Evolutionary conservation across 2,329 filamentous ascomycete species (phyloP), one percentile per base, ranked within the genome.

Genomic region (Diplodia sapinea): DNA sequence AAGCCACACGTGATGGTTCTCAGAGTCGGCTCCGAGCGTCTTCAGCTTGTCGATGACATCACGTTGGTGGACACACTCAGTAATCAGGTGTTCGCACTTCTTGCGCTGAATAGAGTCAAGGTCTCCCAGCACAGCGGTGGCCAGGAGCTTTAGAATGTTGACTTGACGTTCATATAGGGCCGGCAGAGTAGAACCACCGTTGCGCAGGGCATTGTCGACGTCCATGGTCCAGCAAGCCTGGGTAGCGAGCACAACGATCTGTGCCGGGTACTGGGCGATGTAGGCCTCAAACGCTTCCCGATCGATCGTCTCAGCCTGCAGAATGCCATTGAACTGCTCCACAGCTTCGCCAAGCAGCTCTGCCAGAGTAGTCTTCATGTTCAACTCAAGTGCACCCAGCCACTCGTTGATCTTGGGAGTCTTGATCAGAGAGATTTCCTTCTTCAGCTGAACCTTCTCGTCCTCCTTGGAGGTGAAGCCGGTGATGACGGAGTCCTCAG

Each of bases 361-460:
- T 0, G 95, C 95, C 20, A 99, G 86, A 0, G 95, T 97, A 40
- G 89, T 86, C 79, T 97, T 97, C 94, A 99, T 98, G 71, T 91
- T 96, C 68, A 83, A 89, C 78, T 99, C 95, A 38, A 99, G 83
- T 4, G 96, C 89, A 36, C 92, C 91, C n/a, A 99, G 86, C 95
- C 95, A 99, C 79, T 99, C 95, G 74, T 99, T 99, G 83, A 99
- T 97, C 74, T 93, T 91, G 0, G 96, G 96, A 1, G 93, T 96
- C 80, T 97, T 97, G 73, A 93, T 87, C 59, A 99, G 85, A 17
- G 93, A 97, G 70, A 99, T 94, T 65, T 95, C 91, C 74, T 91
- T 94, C 81, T 94, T 96, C 68, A 99, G 83, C 70, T 86, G 86
- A 61, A 99, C 93, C 70, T 89, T 86, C 79, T 99, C 95, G 64